A percentile compares a stretch with the other conserved stretches of the same genome.
Evolutionary conservation across 1,284 basidiomycete species (phyloP).

Genomic region (Apiotrichum laibachii): DNA sequence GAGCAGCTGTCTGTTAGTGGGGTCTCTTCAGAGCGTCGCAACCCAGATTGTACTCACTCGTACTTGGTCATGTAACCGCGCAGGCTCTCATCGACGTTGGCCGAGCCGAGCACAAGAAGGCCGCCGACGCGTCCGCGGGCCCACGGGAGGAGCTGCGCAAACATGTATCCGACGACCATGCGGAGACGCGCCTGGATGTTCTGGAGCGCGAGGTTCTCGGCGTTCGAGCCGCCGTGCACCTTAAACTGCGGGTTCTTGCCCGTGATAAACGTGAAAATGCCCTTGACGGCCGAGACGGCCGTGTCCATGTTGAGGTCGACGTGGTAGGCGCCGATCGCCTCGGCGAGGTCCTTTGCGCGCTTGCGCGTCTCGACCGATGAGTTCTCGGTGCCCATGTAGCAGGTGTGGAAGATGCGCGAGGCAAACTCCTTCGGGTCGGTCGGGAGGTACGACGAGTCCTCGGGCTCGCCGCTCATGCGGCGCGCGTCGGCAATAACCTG

Average conservation of each 20-base stretch:
- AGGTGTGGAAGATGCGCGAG: conserved; percentile 88
- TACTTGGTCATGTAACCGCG: conserved; percentile 98
- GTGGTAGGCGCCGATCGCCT: conserved; percentile 93
- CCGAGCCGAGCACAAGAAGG: conserved; percentile 88
- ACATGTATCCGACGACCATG: conserved; percentile 96
- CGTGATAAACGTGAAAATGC: conserved; percentile 81
- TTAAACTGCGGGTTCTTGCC: conserved; percentile 78
- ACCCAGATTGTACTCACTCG: conserved; percentile 59
- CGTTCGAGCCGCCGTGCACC: conserved; percentile 78
- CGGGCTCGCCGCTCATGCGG: conserved; percentile 78
- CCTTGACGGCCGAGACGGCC: conserved; percentile 76
- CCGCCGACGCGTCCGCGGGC: conserved; percentile 80
- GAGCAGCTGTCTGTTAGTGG: conserved; percentile 56
- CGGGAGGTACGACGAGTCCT: conserved; percentile 76
- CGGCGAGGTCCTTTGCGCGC: conserved; percentile 79
- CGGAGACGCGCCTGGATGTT: conserved; percentile 94
- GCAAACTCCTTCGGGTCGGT: conserved; percentile 82
- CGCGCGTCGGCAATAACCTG: conserved; percentile 90
- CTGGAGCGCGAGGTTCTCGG: conserved; percentile 94
- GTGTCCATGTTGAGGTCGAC: conserved; percentile 95
- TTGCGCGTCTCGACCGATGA: conserved; percentile 81
- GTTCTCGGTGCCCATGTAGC: conserved; percentile 99
- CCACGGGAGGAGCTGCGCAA: conserved; percentile 94
- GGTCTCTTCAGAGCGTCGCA: too few species aligned
- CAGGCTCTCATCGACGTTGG: conserved; percentile 97